Evolutionary conservation across 2,329 filamentous ascomycete species (phyloP).

Genomic region (Cladosporium sp.): DNA sequence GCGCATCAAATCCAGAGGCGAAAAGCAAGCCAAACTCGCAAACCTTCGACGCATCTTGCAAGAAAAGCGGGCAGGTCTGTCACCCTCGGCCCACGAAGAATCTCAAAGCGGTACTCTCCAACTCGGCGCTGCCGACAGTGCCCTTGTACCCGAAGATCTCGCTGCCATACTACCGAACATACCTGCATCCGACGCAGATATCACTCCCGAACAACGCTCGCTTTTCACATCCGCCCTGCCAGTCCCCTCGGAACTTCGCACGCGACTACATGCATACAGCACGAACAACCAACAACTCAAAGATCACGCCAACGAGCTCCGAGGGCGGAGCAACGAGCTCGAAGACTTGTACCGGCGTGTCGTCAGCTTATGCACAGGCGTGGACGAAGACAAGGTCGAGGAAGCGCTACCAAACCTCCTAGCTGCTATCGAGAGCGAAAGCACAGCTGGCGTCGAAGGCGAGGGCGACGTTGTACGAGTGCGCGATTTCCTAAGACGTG

Average conservation of each 20-base stretch:
- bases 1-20: slow-evolving; percentile 64
- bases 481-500: slow-evolving; percentile 74
- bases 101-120: slow-evolving; percentile 12
- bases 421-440: slow-evolving; percentile 86
- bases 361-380: slow-evolving; percentile 81
- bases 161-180: neutral
- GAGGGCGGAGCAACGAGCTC: slow-evolving; percentile 77
- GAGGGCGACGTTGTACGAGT: slow-evolving; percentile 71
- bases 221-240: slow-evolving; percentile 31
- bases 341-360: slow-evolving; percentile 87
- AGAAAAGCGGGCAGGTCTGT: slow-evolving; percentile 42
- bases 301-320: slow-evolving; percentile 68
- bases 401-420: slow-evolving; percentile 75
- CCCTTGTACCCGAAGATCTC: slow-evolving; percentile 12
- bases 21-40: slow-evolving; percentile 66
- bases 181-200: neutral
- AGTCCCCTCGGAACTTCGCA: slow-evolving; percentile 51
- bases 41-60: slow-evolving; percentile 76
- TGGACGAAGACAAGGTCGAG: slow-evolving; percentile 77
- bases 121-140: slow-evolving; percentile 6
- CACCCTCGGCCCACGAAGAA: slow-evolving; percentile 52
- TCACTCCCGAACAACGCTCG: slow-evolving; percentile 17
- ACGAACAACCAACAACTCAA: slow-evolving; percentile 67
- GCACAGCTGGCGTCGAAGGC: slow-evolving; percentile 24
- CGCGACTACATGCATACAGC: slow-evolving; percentile 69